A percentile compares a stretch with the other conserved stretches of the same genome.
These are phyloP conservation scores for Taiozyma onychis DNA, from an alignment of 1,139 yeast genomes.

Conservation along the genomic window DNA sequence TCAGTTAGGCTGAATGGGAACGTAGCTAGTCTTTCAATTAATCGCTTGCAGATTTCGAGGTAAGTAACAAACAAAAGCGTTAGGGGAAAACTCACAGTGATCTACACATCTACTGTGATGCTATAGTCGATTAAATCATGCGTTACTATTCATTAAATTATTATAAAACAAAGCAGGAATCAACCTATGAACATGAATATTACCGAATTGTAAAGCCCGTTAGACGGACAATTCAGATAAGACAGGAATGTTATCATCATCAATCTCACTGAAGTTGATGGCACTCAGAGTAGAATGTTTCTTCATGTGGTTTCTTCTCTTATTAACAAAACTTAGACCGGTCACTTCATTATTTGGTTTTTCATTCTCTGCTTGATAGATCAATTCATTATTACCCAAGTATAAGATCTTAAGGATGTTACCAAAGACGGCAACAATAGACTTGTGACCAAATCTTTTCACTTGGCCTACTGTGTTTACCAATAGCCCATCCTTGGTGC, in stretches of 20 bases:
- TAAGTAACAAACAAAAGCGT: no score
- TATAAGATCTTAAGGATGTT: constrained; percentile 65
- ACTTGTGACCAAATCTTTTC: constrained; percentile 68
- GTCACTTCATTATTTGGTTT: constrained; percentile 26
- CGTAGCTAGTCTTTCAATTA: no score
- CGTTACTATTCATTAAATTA: background rate
- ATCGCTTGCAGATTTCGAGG: no score
- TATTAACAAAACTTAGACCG: constrained; percentile 30
- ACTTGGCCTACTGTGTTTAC: constrained; percentile 49
- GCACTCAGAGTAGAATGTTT: constrained; percentile 8
- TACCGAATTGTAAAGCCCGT: background rate
- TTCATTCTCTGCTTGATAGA: constrained; percentile 34
- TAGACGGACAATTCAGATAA: constrained; percentile 14
- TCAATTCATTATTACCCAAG: constrained; percentile 55
- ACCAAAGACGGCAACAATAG: constrained; percentile 71
- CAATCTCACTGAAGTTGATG: constrained; percentile 19
- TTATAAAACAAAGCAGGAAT: background rate
- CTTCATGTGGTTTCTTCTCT: constrained; percentile 25
- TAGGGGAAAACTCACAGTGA: no score
- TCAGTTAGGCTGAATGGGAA: no score
- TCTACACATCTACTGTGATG: no score
- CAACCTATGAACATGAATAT: background rate
- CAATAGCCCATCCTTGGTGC: constrained; percentile 34
- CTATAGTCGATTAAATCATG: background rate
- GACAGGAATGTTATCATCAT: constrained; percentile 17